Base-by-base conservation (phyloP, 805 yeast genomes). In the Blastobotrys robertii region DNA sequence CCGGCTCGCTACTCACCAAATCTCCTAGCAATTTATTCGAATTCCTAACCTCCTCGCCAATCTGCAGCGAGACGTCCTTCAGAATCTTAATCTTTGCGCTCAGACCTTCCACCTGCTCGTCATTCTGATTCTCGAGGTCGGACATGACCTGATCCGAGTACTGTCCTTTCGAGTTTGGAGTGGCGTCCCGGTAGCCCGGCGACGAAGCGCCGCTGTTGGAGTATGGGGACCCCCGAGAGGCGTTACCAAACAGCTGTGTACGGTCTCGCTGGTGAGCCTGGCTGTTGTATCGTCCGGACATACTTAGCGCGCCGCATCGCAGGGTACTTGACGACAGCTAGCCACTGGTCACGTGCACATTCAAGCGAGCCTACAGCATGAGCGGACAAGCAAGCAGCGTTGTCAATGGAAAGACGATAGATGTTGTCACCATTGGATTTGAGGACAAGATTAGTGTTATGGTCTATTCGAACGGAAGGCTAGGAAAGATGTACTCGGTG, bases 41-140 rank as follows among this genome's bases (percentile, higher is more conserved):
- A 28, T 12, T 13, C n/a, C 39, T 11, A n/a, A 40, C 35, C 39
- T 30, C n/a, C 10, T 30, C 41, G 4, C 37, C 44, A 22, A 31
- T 33, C 3, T 31, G 36, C 14, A 30, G 42, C 16, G 37, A 28
- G 19, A 38, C 43, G 38, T 70, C 71, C 55, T 79, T 81, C 43
- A 81, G 61, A 25, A 75, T 66, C 39, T 66, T 61, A 14, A 81
- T 69, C 49, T 74, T 77, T 33, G 72, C 68, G 30, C 72, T 66
- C 72, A 81, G 73, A 2, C 69, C 62, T 15, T 69, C 67, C 50
- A 76, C 57, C 41, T 78, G 76, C 44, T 76, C 81, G 30, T 77
- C 83, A 47, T 73, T 73, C 55, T 81, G 88, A 2, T 81, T 68
- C 56, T 81, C 88, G 39, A 81, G 56, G 46, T 74, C 77, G 14